These are phyloP conservation scores for Coemansia sp. DNA, from an alignment of 371 early-diverging fungal genomes.

Conservation along the genomic window DNA sequence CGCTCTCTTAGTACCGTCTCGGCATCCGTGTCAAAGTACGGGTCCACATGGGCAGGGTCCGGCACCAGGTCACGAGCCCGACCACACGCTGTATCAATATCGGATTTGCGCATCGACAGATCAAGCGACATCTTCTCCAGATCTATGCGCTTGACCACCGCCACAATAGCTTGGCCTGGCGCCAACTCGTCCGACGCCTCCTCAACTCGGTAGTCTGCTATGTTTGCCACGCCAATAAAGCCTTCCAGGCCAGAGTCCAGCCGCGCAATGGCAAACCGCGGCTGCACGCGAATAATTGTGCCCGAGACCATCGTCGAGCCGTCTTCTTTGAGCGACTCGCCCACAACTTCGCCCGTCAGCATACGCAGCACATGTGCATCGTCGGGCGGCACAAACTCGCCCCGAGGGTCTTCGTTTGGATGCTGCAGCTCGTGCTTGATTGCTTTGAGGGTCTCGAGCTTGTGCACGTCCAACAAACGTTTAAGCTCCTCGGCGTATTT, in stretches of 20 bases:
- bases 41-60: conserved; percentile 50
- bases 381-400: conserved; percentile 61
- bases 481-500: conserved; percentile 88
- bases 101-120: conserved; percentile 57
- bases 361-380: conserved; percentile 75
- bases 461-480: conserved; percentile 67
- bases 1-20: conserved; percentile 62
- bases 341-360: conserved; percentile 81
- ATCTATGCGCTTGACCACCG: conserved; percentile 76
- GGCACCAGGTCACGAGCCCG: conserved; percentile 9
- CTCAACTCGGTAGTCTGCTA: conserved; percentile 62
- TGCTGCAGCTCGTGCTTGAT: conserved; percentile 85
- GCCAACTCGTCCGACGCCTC: conserved; percentile 61
- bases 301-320: conserved; percentile 53
- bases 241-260: conserved; percentile 86
- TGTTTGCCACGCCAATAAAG: conserved; percentile 66
- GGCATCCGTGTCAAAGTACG: conserved; percentile 66
- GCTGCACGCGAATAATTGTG: conserved; percentile 57
- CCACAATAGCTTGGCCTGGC: conserved; percentile 69
- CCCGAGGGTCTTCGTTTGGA: conserved; percentile 79
- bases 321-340: conserved; percentile 56
- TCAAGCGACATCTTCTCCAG: conserved; percentile 76
- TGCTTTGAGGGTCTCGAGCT: conserved; percentile 72
- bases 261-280: conserved; percentile 70
- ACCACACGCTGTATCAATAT: conserved; percentile 49